Conservation (phyloP, 345 rosid genomes). For the Limnanthes douglasii region DNA sequence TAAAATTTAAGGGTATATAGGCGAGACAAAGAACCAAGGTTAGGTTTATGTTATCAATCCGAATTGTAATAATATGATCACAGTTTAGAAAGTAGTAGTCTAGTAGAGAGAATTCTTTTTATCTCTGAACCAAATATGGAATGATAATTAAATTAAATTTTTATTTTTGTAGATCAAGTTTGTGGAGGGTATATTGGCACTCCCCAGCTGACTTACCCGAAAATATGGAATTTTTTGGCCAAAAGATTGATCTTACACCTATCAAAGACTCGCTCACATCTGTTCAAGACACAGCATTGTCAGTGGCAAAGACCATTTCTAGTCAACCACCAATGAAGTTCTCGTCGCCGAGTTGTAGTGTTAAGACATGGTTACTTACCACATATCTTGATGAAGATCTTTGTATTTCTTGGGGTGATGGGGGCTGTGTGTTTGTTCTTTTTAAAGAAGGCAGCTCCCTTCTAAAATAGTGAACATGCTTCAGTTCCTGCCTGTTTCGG, state of each 20-base stretch:
- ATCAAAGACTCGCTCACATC: slow-evolving; percentile 58
- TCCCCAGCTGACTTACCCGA: slow-evolving; percentile 89
- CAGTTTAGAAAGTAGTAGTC: no score
- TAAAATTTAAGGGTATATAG: no score
- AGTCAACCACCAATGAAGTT: slow-evolving; percentile 83
- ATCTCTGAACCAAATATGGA: no score
- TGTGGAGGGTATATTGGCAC: slow-evolving; percentile 84
- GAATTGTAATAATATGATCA: no score
- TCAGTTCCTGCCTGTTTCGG: slow-evolving; percentile 2
- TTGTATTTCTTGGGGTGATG: slow-evolving; percentile 84
- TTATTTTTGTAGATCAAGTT: slow-evolving; percentile 51
- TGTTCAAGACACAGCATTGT: slow-evolving; percentile 73
- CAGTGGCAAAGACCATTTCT: slow-evolving; percentile 74
- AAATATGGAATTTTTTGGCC: slow-evolving; percentile 72
- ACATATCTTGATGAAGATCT: slow-evolving; percentile 80
- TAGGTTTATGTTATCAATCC: no score
- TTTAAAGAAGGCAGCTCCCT: slow-evolving; percentile 77
- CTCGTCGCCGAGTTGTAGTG: slow-evolving; percentile 39
- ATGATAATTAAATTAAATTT: no score
- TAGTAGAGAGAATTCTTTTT: no score
- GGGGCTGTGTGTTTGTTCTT: slow-evolving; percentile 72
- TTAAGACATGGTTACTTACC: slow-evolving; percentile 81
- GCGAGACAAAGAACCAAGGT: no score
- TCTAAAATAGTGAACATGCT: slow-evolving; percentile 20
- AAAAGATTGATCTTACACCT: slow-evolving; percentile 58